A percentile compares a stretch with the other conserved stretches of the same genome.
phyloP scores from a whole-genome alignment of 176 grass and related monocot species.

The Musa schizocarpa region DNA sequence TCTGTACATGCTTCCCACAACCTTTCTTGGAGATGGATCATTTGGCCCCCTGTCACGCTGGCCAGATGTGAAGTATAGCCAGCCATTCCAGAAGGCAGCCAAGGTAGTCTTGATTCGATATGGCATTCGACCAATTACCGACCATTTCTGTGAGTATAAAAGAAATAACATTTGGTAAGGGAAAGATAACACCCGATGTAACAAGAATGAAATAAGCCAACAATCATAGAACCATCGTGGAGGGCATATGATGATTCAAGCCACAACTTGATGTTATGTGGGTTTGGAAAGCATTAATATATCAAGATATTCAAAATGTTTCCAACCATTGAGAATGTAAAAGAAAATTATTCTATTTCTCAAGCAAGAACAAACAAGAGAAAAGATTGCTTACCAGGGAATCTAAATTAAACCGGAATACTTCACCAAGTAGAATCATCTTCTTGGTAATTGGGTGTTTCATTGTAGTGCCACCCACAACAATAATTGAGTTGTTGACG shows the following conservation, averaged over 20 bases:
- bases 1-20: slow-evolving; percentile 68
- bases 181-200: background rate
- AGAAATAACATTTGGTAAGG: background rate
- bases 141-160: slow-evolving; percentile 46
- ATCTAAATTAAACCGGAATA: slow-evolving; percentile 62
- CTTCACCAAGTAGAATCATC: slow-evolving; percentile 82
- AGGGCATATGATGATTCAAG: background rate
- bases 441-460: slow-evolving; percentile 84
- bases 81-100: slow-evolving; percentile 63
- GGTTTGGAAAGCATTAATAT: too few species aligned
- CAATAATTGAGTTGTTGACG: slow-evolving; percentile 52
- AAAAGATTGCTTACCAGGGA: slow-evolving; percentile 30
- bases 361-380: background rate
- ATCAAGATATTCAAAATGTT: too few species aligned
- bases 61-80: slow-evolving; percentile 87
- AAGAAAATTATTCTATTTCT: background rate
- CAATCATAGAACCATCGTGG: slow-evolving; percentile 16
- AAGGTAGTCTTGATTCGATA: slow-evolving; percentile 76
- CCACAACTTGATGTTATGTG: too few species aligned
- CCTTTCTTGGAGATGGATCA: slow-evolving; percentile 66
- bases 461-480: slow-evolving; percentile 65
- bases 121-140: slow-evolving; percentile 67
- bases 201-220: slow-evolving; percentile 18
- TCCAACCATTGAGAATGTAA: too few species aligned
- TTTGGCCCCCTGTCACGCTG: slow-evolving; percentile 65